Evolutionary conservation across 257 asterid genomes (phyloP).

Genomic region (Solanum chaucha): DNA sequence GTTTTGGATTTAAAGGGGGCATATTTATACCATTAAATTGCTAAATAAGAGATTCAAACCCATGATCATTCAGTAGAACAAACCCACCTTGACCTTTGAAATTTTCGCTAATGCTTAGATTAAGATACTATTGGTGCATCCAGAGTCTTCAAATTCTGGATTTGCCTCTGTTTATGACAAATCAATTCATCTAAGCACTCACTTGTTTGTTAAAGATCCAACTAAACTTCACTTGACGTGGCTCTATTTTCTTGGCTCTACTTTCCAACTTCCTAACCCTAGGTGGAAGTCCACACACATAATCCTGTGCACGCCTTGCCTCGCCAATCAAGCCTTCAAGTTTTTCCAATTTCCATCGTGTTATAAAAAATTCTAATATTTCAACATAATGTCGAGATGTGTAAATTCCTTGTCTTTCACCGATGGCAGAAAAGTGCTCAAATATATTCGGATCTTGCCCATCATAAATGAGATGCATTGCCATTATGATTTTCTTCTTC

Average conservation of each 20-base stretch:
- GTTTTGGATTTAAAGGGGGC: no score
- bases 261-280: constrained; percentile 10
- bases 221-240: constrained; percentile 4
- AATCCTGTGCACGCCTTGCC: constrained; percentile 21
- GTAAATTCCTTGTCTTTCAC: constrained; percentile 7
- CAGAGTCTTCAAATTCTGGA: no score
- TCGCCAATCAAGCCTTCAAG: constrained; percentile 11
- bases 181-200: not conserved
- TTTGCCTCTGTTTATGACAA: not conserved
- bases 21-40: no score
- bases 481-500: constrained; percentile 28
- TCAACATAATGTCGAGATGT: constrained; percentile 14
- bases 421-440: constrained; percentile 10
- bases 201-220: constrained; percentile 18
- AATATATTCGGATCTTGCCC: constrained; percentile 15
- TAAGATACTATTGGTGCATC: no score
- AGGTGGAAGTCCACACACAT: constrained; percentile 15
- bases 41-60: no score
- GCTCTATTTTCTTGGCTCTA: not conserved
- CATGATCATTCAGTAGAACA: no score
- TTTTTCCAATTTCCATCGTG: constrained; percentile 21
- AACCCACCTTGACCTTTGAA: no score
- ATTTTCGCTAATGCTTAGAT: no score
- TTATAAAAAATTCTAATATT: constrained; percentile 17
- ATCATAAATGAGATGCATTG: constrained; percentile 22